Conservation (phyloP, 2,329 filamentous ascomycete species). For the Penicillium sp. region DNA sequence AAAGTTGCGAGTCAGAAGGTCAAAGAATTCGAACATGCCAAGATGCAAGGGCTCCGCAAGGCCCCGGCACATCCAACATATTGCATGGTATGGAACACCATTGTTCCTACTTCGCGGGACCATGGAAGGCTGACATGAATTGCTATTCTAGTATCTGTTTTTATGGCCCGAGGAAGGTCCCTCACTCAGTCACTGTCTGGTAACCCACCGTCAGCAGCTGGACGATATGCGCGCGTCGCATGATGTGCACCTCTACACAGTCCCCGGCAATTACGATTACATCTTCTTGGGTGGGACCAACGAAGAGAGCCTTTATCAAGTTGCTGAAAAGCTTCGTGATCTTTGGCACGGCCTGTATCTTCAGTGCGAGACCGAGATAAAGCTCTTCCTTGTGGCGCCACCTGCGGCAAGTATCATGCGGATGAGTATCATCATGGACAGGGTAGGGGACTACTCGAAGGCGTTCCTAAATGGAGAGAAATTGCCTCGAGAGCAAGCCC, state of each 20-base stretch:
- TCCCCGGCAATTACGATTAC: conserved; percentile 26
- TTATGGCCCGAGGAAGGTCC: conserved; percentile 48
- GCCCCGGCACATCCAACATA: not conserved
- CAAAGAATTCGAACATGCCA: not conserved
- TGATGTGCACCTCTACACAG: conserved; percentile 44
- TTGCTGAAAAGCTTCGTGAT: conserved; percentile 31
- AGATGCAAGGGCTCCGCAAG: not conserved
- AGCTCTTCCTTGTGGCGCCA: conserved; percentile 36
- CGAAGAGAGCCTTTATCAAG: conserved; percentile 39
- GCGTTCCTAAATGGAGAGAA: conserved; percentile 23
- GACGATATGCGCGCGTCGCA: conserved; percentile 46
- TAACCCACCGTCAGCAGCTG: conserved; percentile 44
- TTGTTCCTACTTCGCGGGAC: not conserved
- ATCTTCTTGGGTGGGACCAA: conserved; percentile 33
- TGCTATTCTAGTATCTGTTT: conserved; percentile 10
- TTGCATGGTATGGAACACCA: not conserved
- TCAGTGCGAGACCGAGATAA: conserved; percentile 31
- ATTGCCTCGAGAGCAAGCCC: not conserved
- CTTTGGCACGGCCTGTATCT: conserved; percentile 33
- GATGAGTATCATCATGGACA: conserved; percentile 28
- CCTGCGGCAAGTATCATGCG: conserved; percentile 22
- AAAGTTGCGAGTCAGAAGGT: not conserved
- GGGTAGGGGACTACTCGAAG: conserved; percentile 17
- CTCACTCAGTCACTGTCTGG: conserved; percentile 42
- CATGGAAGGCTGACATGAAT: not conserved